A percentile compares a stretch with the other conserved stretches of the same genome.
phyloP scores from a whole-genome alignment of 768 basidiomycete species.

The Russula sp. region DNA sequence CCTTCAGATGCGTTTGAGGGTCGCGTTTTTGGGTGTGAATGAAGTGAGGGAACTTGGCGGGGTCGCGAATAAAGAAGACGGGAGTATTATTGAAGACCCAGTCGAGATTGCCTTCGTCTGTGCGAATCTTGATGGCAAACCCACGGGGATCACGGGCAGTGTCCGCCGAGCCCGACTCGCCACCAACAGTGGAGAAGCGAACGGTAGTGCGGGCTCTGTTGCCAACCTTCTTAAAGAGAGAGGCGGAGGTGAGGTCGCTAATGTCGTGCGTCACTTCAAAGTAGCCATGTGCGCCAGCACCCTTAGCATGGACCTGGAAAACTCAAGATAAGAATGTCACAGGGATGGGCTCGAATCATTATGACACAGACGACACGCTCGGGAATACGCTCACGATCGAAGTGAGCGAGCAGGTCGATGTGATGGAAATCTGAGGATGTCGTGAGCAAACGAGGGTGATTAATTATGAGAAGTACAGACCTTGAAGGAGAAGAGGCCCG shows the following conservation, averaged over 20 bases:
- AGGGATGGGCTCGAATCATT: not conserved
- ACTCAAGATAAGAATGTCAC: not conserved
- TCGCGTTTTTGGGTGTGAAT: constrained; percentile 91
- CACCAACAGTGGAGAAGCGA: constrained; percentile 92
- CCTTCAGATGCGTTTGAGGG: constrained; percentile 88
- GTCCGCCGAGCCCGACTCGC: constrained; percentile 83
- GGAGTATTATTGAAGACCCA: constrained; percentile 93
- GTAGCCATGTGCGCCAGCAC: constrained; percentile 87
- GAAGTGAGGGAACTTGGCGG: constrained; percentile 88
- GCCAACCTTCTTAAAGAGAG: constrained; percentile 56
- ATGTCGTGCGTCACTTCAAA: constrained; percentile 87
- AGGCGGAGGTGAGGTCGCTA: constrained; percentile 70
- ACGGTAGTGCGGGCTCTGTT: constrained; percentile 67
- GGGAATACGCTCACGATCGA: constrained; percentile 92
- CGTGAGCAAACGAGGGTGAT: constrained; percentile 21
- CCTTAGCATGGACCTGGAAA: constrained; percentile 80
- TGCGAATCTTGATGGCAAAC: constrained; percentile 84
- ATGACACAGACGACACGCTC: constrained; percentile 69
- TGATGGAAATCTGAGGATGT: constrained; percentile 68
- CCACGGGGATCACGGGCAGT: constrained; percentile 92
- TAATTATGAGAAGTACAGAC: constrained; percentile 33
- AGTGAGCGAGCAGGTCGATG: constrained; percentile 86
- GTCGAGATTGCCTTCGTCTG: constrained; percentile 87
- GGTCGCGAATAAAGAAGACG: constrained; percentile 83
- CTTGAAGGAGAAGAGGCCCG: constrained; percentile 88